Evolutionary conservation across 2,329 filamentous ascomycete genomes (phyloP), one percentile per base, ranked within the genome.

Genomic region (Tolypocladium sp.): DNA sequence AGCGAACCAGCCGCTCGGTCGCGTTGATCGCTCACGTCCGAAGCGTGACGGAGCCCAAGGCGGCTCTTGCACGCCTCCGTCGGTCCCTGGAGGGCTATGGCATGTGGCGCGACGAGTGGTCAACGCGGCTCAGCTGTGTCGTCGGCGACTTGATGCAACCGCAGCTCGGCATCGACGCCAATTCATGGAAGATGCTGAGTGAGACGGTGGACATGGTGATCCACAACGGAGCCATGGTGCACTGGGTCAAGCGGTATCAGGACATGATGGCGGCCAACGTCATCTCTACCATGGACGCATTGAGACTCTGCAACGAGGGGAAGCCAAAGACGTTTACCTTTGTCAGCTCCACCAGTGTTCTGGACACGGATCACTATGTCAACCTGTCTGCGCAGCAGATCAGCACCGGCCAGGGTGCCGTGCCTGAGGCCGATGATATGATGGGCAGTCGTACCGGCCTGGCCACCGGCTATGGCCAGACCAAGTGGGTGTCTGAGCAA

Each of bases 381-480:
- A 76, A 88, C 55, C 81, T 92, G 44, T 94, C 91, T 0, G 78
- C 87, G 7, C 53, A 68, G 61, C 60, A 69, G 58, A 60, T 59
- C 40, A 58, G 76, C 13, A 81, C 81, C 38, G 88, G 89, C 12
- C 84, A 83, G 9, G 78, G 77, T 25, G 84, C 84, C 15, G 82
- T 96, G 20, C 78, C 81, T 25, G 93, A 97, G 71, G 80, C 79
- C 0, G 92, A 97, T 69, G 86, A 93, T 64, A 79, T 97, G 62
- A 78, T 84, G 64, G 91, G 92, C 57, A 92, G 90, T 67, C 81
- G 85, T 44, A 85, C 79, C 57, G 90, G 90, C 38, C 84, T 97
- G 2, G 86, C 85, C 44, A 96, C 90, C 1, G 92, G 93, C 6
- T 97, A 97, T 67, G 92, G 93, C 3, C 92, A 97, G 72, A 86